These are phyloP conservation scores for Cinchona pubescens DNA, from an alignment of 257 asterid species.

Conservation along the genomic window DNA sequence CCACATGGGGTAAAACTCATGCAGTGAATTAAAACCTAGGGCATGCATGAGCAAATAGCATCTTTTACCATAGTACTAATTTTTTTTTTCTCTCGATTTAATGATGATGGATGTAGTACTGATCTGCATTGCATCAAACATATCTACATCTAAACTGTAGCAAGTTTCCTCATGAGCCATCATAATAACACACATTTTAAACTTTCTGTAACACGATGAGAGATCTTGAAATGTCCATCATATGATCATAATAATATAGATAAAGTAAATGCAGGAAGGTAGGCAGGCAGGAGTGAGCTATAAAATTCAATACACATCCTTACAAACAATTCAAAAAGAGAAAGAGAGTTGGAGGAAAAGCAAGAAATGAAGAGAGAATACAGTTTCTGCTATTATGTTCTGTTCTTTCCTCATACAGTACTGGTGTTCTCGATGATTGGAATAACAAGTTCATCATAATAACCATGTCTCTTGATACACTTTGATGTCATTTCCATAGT, in stretches of 20 bases:
- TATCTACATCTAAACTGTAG: not conserved
- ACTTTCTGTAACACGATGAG: not conserved
- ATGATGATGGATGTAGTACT: not conserved
- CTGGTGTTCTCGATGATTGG: conserved; percentile 97
- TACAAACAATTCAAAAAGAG: not conserved
- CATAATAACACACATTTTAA: not conserved
- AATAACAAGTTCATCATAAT: conserved; percentile 84
- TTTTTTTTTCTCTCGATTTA: no score
- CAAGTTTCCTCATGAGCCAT: not conserved
- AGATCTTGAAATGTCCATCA: not conserved
- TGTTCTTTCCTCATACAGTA: conserved; percentile 86
- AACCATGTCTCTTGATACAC: conserved; percentile 96
- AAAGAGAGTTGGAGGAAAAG: not conserved
- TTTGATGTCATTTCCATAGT: conserved; percentile 98
- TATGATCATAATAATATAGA: no score
- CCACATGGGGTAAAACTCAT: not conserved
- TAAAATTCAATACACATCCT: not conserved
- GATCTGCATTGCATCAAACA: not conserved
- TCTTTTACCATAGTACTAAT: no score
- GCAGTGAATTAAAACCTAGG: no score
- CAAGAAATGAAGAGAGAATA: conserved; percentile 24
- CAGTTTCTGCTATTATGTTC: conserved; percentile 85
- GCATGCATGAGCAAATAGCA: no score
- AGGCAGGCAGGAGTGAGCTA: not conserved
- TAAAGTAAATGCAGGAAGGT: not conserved